Base-by-base conservation (phyloP, 768 basidiomycete species). In the Lentinus tigrinus region DNA sequence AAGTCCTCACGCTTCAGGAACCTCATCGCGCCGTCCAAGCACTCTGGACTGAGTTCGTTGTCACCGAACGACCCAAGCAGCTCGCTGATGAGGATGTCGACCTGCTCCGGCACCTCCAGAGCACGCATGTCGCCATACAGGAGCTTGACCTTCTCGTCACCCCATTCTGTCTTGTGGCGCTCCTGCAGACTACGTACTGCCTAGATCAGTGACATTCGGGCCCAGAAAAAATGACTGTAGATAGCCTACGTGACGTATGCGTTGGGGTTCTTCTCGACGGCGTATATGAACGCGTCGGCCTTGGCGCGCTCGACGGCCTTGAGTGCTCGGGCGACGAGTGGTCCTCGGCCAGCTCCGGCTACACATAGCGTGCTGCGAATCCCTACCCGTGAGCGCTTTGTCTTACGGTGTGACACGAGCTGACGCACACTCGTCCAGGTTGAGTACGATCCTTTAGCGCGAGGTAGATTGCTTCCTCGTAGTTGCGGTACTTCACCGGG, bases 11-110 rank as follows among this genome's bases (percentile, higher is more conserved):
- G 80, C 79, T 97, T 96, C 69, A 99, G 77, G 69, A 94, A 95
- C 47, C 96, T 79, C 84, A 89, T 85, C 9, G 93, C 95, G 13
- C 97, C 97, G 70, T 99, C 97, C 36, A 99, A 77, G 73, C 97
- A 99, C 72, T 99, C 97, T 0, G 97, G 97, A 69, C 94, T 95
- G 47, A 98, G 83, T 71, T 99, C 97, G 59, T 99, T 99, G 73
- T 99, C 97, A 1, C 96, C 97, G 75, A 99, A 98, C 4, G 93
- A 95, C 3, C 97, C 97, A 65, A 99, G 74, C 21, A 99, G 82
- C 72, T 99, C 97, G 75, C 91, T 96, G 67, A 99, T 88, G 57
- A 99, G 77, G 61, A 99, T 93, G 72, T 98, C 97, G 27, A 85
- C 94, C 63, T 83, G 80, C 65, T 97, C 93, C 5, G 96, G 95